Evolutionary conservation across 2,329 filamentous ascomycete genomes (phyloP).

Genomic region (Ophiostoma novo-ulmi): DNA sequence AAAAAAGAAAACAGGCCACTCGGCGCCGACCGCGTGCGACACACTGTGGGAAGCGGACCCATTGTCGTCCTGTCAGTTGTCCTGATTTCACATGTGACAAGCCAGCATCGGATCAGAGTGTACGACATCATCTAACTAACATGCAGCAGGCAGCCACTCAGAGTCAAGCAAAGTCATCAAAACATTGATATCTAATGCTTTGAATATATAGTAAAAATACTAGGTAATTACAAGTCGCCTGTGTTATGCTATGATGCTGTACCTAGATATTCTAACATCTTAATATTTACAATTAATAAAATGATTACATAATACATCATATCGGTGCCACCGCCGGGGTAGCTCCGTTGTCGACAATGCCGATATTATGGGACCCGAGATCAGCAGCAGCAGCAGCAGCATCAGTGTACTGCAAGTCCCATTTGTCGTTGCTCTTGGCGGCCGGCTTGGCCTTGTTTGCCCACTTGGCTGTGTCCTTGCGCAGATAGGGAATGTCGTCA

Average conservation of each 20-base stretch:
- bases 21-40: background rate
- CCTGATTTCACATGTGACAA: slow-evolving; percentile 8
- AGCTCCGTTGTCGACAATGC: background rate
- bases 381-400: background rate
- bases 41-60: background rate
- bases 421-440: slow-evolving; percentile 2
- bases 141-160: background rate
- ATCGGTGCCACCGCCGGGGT: background rate
- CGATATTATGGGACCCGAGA: background rate
- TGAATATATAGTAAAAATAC: background rate
- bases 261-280: background rate
- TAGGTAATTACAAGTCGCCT: background rate
- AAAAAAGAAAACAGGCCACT: background rate
- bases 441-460: background rate
- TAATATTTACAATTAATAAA: background rate
- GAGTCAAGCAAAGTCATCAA: background rate
- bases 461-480: background rate
- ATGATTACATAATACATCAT: background rate
- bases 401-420: slow-evolving; percentile 16
- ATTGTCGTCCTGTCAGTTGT: background rate
- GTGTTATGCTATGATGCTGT: background rate
- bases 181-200: background rate
- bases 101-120: background rate
- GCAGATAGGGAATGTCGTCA: slow-evolving; percentile 18
- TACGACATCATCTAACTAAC: background rate